Evolutionary conservation across 257 asterid genomes (phyloP).

Genomic region (Plantago major): DNA sequence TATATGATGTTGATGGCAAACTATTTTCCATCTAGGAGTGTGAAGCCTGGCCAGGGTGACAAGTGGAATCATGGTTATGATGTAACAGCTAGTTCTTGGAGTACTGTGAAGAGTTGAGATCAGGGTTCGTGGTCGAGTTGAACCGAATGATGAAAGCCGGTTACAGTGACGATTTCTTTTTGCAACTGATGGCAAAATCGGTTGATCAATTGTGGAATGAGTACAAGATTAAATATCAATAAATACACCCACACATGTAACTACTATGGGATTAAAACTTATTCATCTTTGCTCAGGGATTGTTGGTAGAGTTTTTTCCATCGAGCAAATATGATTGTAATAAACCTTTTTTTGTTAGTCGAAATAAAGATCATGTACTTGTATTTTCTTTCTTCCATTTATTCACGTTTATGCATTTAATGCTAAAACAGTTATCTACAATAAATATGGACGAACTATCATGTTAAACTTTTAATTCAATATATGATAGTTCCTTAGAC

Average conservation of each 20-base stretch:
- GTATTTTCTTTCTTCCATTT: no score
- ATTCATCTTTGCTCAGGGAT: neutral
- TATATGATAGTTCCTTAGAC: no score
- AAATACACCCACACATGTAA: no score
- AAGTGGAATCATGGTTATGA: constrained; percentile 49
- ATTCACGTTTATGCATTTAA: no score
- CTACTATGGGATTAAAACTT: no score
- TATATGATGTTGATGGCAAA: constrained; percentile 28
- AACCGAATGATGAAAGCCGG: constrained; percentile 34
- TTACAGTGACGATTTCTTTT: constrained; percentile 28
- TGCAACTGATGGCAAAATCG: constrained; percentile 31
- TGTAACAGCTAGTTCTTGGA: constrained; percentile 45
- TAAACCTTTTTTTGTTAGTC: no score
- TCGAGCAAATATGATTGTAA: no score
- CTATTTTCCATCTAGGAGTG: constrained; percentile 21
- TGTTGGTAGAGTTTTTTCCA: no score
- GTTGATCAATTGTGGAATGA: constrained; percentile 38
- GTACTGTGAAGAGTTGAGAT: constrained; percentile 31
- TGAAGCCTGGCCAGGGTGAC: constrained; percentile 31
- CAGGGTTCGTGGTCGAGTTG: constrained; percentile 36
- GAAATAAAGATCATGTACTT: no score
- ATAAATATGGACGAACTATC: no score
- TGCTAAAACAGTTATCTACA: no score
- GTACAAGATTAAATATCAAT: constrained; percentile 29
- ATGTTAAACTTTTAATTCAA: no score